Percentiles rank a stretch among this genome's conserved stretches.
Conservation (phyloP, 345 rosid genomes). For the Lenwebbia sp. region DNA sequence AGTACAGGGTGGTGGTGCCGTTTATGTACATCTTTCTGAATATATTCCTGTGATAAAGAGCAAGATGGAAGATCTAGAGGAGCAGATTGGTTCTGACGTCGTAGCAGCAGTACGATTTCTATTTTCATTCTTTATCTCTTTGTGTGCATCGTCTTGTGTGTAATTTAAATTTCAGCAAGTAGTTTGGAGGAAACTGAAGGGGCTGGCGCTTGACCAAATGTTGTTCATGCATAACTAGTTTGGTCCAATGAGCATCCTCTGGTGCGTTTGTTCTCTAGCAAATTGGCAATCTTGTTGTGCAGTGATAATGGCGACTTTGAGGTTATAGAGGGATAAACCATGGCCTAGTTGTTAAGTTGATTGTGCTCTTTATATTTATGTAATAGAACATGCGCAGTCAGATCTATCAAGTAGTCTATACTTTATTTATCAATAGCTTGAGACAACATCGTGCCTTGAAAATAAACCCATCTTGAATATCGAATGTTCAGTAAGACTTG, state of each 20-base stretch:
- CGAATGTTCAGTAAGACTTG: no score
- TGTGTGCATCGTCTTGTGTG: neutral
- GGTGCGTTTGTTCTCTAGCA: neutral
- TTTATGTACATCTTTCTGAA: constrained; percentile 56
- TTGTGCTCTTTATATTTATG: neutral
- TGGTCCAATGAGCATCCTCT: neutral
- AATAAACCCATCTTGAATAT: no score
- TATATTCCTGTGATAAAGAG: constrained; percentile 31
- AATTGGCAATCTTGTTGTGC: neutral
- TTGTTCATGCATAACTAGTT: neutral
- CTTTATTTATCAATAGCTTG: neutral
- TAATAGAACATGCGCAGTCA: neutral
- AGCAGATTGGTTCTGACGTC: no score
- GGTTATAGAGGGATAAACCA: neutral
- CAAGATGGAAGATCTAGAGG: constrained; percentile 32
- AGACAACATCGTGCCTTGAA: no score
- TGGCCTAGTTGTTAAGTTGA: neutral
- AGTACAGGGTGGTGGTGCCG: constrained; percentile 80
- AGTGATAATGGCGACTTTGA: neutral
- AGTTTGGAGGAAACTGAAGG: neutral
- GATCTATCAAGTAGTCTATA: neutral
- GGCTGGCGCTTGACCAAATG: neutral
- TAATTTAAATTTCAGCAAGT: neutral
- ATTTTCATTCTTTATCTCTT: neutral
- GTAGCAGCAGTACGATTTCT: constrained; percentile 26